phyloP scores from a whole-genome alignment of 129 eudicot genomes.

The Helianthus annuus region DNA sequence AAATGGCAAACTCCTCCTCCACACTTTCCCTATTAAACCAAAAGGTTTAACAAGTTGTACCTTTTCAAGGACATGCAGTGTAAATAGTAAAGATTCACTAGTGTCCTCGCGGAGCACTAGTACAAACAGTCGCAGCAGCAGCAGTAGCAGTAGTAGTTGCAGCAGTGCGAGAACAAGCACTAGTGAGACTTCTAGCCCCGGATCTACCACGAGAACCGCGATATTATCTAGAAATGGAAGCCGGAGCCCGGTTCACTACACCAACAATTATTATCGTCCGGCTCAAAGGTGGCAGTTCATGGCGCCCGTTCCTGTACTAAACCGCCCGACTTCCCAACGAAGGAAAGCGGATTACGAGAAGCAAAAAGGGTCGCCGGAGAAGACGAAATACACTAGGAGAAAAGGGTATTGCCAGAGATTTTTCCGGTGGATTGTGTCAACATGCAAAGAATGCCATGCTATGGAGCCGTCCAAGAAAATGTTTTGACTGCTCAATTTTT shows the following conservation, averaged over 20 bases:
- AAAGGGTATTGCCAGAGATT: conserved; percentile 48
- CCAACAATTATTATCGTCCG: conserved; percentile 24
- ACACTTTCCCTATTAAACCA: conserved; percentile 50
- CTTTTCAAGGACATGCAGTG: conserved; percentile 50
- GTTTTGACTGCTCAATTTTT: conserved; percentile 17
- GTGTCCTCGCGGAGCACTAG: conserved; percentile 70
- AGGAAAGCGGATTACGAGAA: conserved; percentile 27
- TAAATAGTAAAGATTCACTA: conserved; percentile 49
- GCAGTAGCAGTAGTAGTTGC: conserved; percentile 45
- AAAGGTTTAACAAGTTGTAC: conserved; percentile 19
- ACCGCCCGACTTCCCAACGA: conserved; percentile 34
- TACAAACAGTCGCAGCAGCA: conserved; percentile 43
- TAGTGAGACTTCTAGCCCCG: conserved; percentile 39
- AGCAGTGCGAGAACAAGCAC: conserved; percentile 71
- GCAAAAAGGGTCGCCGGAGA: conserved; percentile 26
- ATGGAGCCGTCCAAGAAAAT: conserved; percentile 45
- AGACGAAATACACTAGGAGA: conserved; percentile 8
- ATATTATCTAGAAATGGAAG: conserved; percentile 6
- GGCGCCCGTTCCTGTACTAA: conserved; percentile 51
- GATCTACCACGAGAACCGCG: conserved; percentile 6
- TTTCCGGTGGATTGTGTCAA: conserved; percentile 46
- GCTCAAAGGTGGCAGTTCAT: conserved; percentile 74
- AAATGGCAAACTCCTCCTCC: conserved; percentile 68
- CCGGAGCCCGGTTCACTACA: conserved; percentile 25
- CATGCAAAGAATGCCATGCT: conserved; percentile 73